These are phyloP conservation scores for Beauveria australis DNA, from an alignment of 2,329 filamentous ascomycete species.

Conservation along the genomic window DNA sequence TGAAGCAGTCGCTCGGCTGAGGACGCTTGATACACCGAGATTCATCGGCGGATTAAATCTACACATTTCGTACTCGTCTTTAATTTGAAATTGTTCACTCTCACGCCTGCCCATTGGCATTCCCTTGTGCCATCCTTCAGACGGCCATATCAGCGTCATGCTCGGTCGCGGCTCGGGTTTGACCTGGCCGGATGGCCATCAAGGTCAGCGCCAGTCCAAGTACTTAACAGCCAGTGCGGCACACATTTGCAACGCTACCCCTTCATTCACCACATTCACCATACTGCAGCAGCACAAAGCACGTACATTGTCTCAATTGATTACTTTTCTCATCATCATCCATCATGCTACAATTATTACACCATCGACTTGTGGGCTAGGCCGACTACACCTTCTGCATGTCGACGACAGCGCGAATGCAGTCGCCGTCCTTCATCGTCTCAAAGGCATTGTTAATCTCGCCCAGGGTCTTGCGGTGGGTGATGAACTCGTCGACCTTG, in stretches of 20 bases:
- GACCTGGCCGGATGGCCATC: background rate
- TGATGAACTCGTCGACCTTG: slow-evolving; percentile 99
- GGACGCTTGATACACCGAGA: too few relatives aligned
- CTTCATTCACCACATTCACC: background rate
- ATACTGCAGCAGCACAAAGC: background rate
- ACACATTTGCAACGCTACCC: too few relatives aligned
- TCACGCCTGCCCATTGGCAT: too few relatives aligned
- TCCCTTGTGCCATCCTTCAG: too few relatives aligned
- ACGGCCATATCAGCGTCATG: background rate
- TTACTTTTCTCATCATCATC: background rate
- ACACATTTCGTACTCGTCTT: too few relatives aligned
- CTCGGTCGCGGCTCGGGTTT: background rate
- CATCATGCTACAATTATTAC: background rate
- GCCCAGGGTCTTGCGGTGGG: slow-evolving; percentile 74
- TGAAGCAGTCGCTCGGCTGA: too few relatives aligned
- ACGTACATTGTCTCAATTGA: too few relatives aligned
- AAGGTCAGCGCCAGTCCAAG: background rate
- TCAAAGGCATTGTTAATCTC: slow-evolving; percentile 88
- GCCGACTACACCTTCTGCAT: slow-evolving; percentile 36
- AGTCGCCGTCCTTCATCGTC: slow-evolving; percentile 93
- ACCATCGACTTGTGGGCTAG: background rate
- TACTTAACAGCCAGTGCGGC: background rate
- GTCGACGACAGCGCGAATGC: slow-evolving; percentile 86
- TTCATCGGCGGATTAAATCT: too few relatives aligned
- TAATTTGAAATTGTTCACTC: too few relatives aligned